phyloP scores from a whole-genome alignment of 257 asterid genomes.

The Nicotiana knightiana region DNA sequence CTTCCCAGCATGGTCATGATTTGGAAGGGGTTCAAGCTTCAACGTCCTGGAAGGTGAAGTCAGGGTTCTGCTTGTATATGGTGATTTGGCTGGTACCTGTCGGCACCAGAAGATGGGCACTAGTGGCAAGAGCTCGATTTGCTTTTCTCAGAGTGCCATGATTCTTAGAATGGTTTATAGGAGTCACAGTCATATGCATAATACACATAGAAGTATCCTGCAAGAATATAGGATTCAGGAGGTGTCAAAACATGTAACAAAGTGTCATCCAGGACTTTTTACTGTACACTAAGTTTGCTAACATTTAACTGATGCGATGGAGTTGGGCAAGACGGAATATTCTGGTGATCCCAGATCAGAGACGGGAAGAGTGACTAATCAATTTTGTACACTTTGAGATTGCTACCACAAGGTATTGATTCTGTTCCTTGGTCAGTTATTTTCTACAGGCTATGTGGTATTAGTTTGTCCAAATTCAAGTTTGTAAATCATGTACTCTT shows the following conservation, averaged over 20 bases:
- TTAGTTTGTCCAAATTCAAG: background rate
- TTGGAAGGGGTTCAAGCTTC: background rate
- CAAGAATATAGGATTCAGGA: background rate
- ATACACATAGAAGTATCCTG: background rate
- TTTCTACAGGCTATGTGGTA: background rate
- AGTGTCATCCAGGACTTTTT: background rate
- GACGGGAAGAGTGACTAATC: background rate
- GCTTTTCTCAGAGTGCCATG: background rate
- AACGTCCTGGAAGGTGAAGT: background rate
- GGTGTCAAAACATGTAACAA: background rate
- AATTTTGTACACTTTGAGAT: background rate
- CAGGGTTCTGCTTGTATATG: background rate
- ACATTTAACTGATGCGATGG: background rate
- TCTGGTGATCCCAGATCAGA: background rate
- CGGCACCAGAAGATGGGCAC: background rate
- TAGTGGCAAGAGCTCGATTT: background rate
- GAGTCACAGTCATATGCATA: background rate
- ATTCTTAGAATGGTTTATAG: slow-evolving; percentile 6
- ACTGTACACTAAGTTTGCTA: background rate
- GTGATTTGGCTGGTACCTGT: background rate
- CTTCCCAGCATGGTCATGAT: background rate
- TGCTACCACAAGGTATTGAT: background rate
- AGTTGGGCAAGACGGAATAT: background rate
- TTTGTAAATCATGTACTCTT: background rate
- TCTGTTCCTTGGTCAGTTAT: background rate